phyloP scores from a whole-genome alignment of 768 basidiomycete species.

The Kwoniella sp. region DNA sequence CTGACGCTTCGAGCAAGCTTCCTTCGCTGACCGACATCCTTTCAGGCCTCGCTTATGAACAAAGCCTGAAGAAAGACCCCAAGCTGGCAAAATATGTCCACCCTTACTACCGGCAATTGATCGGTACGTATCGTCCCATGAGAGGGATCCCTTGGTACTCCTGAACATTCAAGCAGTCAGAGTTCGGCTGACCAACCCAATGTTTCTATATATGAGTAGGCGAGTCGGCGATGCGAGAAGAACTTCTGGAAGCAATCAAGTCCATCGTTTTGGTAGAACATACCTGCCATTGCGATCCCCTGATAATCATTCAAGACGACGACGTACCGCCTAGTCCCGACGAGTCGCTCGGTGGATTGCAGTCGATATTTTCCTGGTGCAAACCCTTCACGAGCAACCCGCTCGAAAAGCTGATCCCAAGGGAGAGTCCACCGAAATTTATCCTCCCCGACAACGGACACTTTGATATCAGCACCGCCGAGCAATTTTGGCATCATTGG shows the following conservation, averaged over 20 bases:
- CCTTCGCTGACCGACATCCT: not conserved
- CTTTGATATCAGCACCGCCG: not conserved
- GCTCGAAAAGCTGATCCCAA: too few relatives aligned
- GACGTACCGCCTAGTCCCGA: too few relatives aligned
- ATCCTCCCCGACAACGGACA: not conserved
- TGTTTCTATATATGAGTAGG: not conserved
- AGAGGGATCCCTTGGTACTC: too few relatives aligned
- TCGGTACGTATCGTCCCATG: too few relatives aligned
- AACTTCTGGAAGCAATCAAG: not conserved
- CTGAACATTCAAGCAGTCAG: too few relatives aligned
- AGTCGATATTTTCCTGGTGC: too few relatives aligned
- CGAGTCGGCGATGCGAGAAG: not conserved
- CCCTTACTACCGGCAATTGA: not conserved
- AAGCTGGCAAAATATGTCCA: not conserved
- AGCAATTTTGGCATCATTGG: too few relatives aligned
- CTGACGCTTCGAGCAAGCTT: not conserved
- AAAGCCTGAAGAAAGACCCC: not conserved
- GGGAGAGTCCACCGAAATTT: not conserved
- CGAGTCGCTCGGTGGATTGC: too few relatives aligned
- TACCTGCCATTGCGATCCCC: too few relatives aligned
- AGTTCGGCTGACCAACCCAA: not conserved
- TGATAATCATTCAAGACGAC: too few relatives aligned
- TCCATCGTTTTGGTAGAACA: too few relatives aligned
- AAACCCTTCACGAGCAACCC: too few relatives aligned
- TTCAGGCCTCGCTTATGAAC: constrained; percentile 1